These are phyloP conservation scores for Euphorbia celastroides DNA, from an alignment of 441 rosid species.

Conservation along the genomic window DNA sequence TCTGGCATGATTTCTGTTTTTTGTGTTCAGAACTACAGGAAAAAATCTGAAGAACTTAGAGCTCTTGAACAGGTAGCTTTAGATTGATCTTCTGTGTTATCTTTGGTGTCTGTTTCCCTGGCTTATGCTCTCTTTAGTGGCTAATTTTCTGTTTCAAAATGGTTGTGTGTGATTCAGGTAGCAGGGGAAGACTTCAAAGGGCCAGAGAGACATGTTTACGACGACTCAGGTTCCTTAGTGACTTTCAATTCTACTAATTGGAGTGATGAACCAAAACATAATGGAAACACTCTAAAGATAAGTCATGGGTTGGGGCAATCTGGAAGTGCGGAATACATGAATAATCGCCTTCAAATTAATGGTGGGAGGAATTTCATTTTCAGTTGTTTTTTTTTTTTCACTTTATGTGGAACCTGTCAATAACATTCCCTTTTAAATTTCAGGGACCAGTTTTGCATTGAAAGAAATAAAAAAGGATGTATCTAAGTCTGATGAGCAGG, in stretches of 20 bases:
- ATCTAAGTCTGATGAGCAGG: conserved; percentile 39
- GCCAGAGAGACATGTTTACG: conserved; percentile 60
- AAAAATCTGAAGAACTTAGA: conserved; percentile 38
- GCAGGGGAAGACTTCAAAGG: conserved; percentile 54
- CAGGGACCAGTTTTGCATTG: conserved; percentile 42
- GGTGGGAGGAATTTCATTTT: conserved; percentile 33
- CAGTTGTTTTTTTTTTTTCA: conserved; percentile 5
- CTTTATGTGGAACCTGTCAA: conserved; percentile 8
- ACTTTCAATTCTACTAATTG: conserved; percentile 23
- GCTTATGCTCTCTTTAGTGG: background rate
- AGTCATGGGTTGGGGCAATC: conserved; percentile 20
- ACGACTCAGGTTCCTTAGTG: conserved; percentile 39
- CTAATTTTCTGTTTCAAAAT: conserved; percentile 7
- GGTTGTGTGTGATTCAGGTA: conserved; percentile 42
- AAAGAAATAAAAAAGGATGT: conserved; percentile 23
- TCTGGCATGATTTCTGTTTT: conserved; percentile 14
- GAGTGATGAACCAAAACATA: conserved; percentile 22
- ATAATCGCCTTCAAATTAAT: conserved; percentile 26
- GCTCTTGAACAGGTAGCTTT: conserved; percentile 59
- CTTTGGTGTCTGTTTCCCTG: conserved; percentile 1
- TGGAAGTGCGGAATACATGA: conserved; percentile 23
- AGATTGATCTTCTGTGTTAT: conserved; percentile 11
- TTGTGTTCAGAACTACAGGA: conserved; percentile 55
- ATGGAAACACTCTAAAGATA: conserved; percentile 23
- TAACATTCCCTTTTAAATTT: conserved; percentile 21